Evolutionary conservation across 208 protist species (phyloP).

Genomic region (Leishmania guyanensis): DNA sequence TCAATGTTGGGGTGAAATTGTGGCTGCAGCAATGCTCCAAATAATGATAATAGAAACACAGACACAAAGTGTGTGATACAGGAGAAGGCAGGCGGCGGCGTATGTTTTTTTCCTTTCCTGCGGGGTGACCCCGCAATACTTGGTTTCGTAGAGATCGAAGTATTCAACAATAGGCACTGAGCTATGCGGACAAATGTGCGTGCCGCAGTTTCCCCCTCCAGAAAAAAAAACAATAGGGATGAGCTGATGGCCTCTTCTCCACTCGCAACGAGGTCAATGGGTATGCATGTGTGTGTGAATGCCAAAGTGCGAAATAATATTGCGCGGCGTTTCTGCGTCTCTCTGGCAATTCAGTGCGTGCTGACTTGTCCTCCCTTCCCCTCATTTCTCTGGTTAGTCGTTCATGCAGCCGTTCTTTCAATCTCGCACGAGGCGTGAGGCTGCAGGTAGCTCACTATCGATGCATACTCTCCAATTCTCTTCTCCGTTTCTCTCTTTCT

Average conservation of each 20-base stretch:
- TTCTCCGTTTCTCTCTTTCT: slow-evolving; percentile 13
- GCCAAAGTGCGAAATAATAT: background rate
- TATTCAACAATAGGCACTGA: background rate
- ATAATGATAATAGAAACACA: background rate
- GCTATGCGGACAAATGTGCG: background rate
- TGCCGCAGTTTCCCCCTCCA: background rate
- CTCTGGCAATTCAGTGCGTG: background rate
- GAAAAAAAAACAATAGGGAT: background rate
- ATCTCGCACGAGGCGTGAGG: background rate
- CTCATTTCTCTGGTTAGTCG: background rate
- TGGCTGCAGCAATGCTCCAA: slow-evolving; percentile 14
- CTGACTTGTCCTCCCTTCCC: background rate
- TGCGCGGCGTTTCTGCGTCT: background rate
- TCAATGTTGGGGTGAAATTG: slow-evolving; percentile 31
- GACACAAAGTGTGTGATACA: background rate
- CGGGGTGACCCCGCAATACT: background rate
- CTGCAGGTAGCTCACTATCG: background rate
- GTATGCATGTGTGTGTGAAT: background rate
- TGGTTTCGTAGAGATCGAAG: slow-evolving; percentile 1
- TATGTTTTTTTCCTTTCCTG: slow-evolving; percentile 5
- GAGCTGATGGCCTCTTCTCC: background rate
- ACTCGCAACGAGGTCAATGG: background rate
- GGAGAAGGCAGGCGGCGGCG: background rate
- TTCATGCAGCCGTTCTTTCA: background rate
- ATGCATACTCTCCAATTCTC: background rate